Evolutionary conservation across 1,284 basidiomycete species (phyloP), one percentile per base, ranked within the genome.

Genomic region (Trametes pubescens): DNA sequence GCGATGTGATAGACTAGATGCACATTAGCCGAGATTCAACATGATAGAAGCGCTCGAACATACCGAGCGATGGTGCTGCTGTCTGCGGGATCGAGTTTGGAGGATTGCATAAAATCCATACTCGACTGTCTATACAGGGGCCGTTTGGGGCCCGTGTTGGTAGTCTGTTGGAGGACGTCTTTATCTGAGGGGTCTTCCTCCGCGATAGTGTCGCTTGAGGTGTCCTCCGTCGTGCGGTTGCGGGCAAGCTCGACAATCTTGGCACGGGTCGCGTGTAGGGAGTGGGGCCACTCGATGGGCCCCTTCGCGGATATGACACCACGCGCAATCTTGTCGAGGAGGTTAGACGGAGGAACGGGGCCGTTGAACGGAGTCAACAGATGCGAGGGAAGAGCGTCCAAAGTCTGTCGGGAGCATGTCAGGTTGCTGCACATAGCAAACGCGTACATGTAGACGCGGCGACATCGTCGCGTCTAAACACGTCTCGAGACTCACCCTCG

Each of bases 361-460:
- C 92, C 91, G 67, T 89, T 88, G 81, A 91, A 93, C 58, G 92
- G 92, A 16, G 91, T 94, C 73, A 92, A 81, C 26, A 93, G 82
- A 72, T 93, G 90, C 14, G 88, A 80, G n/a, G 92, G 92, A 65
- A 93, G 85, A 48, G 89, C 89, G 73, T 94, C 92, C 22, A 94
- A 82, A 22, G 92, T 92, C 92, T 92, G 65, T 22, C 54, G n/a
- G 21, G 8, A 24, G 29, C 38, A 59, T 53, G 40, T 64, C 53
- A 65, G 40, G 47, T 37, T 2, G 11, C 2, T 61, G 64, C 32
- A 57, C 53, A 46, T 54, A 21, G 60, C 54, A 11, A 58, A 61
- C 59, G 58, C 62, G 34, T 44, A 10, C 35, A 44, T 34, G 26
- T 4, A 54, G 62, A 65, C 11, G 44, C 24, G 48, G 29, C 51